Percentiles rank a stretch among this genome's conserved stretches.
phyloP scores from a whole-genome alignment of 2,329 filamentous ascomycete species.

The Diaporthe nobilis region DNA sequence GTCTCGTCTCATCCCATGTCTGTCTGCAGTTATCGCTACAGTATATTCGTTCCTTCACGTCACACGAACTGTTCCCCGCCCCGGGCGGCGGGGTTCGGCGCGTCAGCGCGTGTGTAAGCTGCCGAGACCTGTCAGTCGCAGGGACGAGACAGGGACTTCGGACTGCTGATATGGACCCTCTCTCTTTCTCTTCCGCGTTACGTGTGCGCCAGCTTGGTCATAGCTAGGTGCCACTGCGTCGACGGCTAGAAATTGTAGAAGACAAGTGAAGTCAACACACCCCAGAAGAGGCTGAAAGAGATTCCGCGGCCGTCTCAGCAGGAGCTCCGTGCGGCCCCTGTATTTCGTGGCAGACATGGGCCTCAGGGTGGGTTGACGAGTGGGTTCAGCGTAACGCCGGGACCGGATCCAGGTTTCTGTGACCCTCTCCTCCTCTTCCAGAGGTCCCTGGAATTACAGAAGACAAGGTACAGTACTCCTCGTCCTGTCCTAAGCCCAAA shows the following conservation, averaged over 20 bases:
- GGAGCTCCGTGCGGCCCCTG: slow-evolving; percentile 39
- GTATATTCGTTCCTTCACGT: slow-evolving; percentile 22
- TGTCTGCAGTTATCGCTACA: neutral
- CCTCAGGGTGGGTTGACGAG: slow-evolving; percentile 14
- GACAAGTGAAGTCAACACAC: neutral
- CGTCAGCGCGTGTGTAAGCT: slow-evolving; percentile 30
- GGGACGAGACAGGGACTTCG: slow-evolving; percentile 15
- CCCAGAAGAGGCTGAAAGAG: slow-evolving; percentile 37
- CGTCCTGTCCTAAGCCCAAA: neutral
- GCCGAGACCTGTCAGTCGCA: slow-evolving; percentile 36
- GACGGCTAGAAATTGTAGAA: neutral
- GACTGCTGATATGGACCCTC: slow-evolving; percentile 13
- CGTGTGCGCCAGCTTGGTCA: neutral
- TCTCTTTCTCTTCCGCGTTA: neutral
- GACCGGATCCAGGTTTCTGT: slow-evolving; percentile 33
- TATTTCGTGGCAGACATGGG: slow-evolving; percentile 30
- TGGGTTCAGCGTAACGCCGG: slow-evolving; percentile 34
- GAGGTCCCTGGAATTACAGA: neutral
- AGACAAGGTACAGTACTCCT: neutral
- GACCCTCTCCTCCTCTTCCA: neutral
- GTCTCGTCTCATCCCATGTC: slow-evolving; percentile 26
- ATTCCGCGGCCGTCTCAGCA: slow-evolving; percentile 30
- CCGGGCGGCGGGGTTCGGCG: slow-evolving; percentile 8
- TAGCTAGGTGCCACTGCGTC: neutral
- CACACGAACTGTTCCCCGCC: slow-evolving; percentile 22